Conservation (phyloP, 2,329 filamentous ascomycete species). For the Paradendryphiella salina region DNA sequence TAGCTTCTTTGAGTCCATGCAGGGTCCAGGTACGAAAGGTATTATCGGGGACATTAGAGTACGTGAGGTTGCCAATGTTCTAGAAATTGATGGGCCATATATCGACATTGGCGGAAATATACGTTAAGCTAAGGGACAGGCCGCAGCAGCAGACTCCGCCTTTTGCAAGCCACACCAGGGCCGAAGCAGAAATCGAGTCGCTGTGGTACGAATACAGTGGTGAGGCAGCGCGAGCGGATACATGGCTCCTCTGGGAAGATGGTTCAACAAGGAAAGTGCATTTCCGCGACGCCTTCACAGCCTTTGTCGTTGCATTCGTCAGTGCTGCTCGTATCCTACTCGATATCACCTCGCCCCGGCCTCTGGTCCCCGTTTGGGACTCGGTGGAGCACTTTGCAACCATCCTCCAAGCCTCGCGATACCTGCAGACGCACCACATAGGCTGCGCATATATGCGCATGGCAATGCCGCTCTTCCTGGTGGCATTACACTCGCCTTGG, state of each 20-base stretch:
- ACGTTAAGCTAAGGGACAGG: conserved; percentile 7
- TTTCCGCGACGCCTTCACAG: conserved; percentile 33
- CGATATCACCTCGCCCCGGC: conserved; percentile 14
- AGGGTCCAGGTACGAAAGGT: conserved; percentile 22
- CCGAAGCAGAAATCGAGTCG: conserved; percentile 19
- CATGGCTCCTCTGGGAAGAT: conserved; percentile 9
- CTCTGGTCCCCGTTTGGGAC: conserved; percentile 9
- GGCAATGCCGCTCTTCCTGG: conserved; percentile 35
- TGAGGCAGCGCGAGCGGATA: conserved; percentile 6
- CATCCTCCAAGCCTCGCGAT: conserved; percentile 29
- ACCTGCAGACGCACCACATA: conserved; percentile 23
- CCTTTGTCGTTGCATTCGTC: conserved; percentile 32
- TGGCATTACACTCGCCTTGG: conserved; percentile 29
- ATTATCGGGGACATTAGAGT: conserved; percentile 25
- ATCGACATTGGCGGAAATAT: conserved; percentile 23
- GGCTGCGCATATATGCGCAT: conserved; percentile 41
- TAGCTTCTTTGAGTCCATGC: conserved; percentile 41
- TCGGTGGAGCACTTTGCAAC: conserved; percentile 19
- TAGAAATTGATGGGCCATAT: conserved; percentile 33
- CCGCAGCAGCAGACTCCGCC: not conserved
- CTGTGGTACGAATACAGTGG: conserved; percentile 29
- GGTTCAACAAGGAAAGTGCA: conserved; percentile 1
- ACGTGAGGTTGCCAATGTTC: conserved; percentile 29
- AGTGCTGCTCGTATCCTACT: conserved; percentile 26
- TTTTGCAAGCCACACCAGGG: not conserved